These are phyloP conservation scores for Metschnikowia reukaufii DNA, from an alignment of 805 yeast genomes.

Conservation along the genomic window DNA sequence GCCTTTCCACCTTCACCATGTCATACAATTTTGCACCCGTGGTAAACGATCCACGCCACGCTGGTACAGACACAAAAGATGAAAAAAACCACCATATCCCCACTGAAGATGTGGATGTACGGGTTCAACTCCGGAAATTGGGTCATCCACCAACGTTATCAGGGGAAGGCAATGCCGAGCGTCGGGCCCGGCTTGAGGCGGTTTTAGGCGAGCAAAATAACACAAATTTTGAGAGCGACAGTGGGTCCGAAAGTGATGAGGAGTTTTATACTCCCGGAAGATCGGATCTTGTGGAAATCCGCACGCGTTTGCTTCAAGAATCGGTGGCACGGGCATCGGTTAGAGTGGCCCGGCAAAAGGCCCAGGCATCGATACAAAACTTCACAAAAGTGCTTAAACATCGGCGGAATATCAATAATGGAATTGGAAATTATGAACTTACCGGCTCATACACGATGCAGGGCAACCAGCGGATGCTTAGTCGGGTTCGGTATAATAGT, in stretches of 20 bases:
- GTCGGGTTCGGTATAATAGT: slow-evolving; percentile 51
- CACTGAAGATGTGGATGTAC: slow-evolving; percentile 65
- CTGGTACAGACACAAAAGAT: neutral
- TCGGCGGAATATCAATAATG: slow-evolving; percentile 44
- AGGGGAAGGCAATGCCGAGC: slow-evolving; percentile 60
- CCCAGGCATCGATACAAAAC: slow-evolving; percentile 30
- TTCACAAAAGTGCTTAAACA: slow-evolving; percentile 43
- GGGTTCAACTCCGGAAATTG: slow-evolving; percentile 43
- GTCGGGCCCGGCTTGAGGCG: slow-evolving; percentile 59
- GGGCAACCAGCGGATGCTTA: slow-evolving; percentile 63
- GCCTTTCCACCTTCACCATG: slow-evolving; percentile 5
- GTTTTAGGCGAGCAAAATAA: slow-evolving; percentile 35
- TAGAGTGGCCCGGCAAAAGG: slow-evolving; percentile 40
- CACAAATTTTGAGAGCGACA: slow-evolving; percentile 27
- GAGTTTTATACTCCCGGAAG: slow-evolving; percentile 86
- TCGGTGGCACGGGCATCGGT: slow-evolving; percentile 49
- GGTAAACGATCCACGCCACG: slow-evolving; percentile 12
- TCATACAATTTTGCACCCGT: slow-evolving; percentile 16
- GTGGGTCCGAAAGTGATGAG: slow-evolving; percentile 59
- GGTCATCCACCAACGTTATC: slow-evolving; percentile 57
- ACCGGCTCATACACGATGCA: slow-evolving; percentile 66
- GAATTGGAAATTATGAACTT: slow-evolving; percentile 40
- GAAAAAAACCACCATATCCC: slow-evolving; percentile 42
- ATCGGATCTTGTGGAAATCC: slow-evolving; percentile 47
- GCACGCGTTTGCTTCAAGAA: slow-evolving; percentile 50